These are phyloP conservation scores for Leishmania amazonensis DNA, from an alignment of 208 protist species.

Conservation along the genomic window DNA sequence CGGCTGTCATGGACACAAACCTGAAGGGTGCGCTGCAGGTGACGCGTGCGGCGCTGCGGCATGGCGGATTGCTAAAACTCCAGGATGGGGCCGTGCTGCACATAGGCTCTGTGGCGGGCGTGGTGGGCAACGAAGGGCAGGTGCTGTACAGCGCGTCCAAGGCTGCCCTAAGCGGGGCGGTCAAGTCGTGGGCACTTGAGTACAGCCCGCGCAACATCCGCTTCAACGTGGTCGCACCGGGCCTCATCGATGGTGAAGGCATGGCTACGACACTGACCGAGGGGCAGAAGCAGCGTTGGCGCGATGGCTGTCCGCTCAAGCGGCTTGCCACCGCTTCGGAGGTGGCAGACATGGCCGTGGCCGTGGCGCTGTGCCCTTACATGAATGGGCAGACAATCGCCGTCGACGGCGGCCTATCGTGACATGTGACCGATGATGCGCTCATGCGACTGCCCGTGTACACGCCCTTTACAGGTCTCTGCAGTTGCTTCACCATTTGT, in stretches of 20 bases:
- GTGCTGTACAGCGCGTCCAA: slow-evolving; percentile 92
- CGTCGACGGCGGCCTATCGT: slow-evolving; percentile 80
- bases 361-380: slow-evolving; percentile 54
- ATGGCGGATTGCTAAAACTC: slow-evolving; percentile 70
- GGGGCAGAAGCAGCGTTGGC: slow-evolving; percentile 58
- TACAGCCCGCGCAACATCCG: slow-evolving; percentile 82
- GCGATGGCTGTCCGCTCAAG: slow-evolving; percentile 54
- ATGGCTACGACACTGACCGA: slow-evolving; percentile 71
- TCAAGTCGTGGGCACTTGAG: slow-evolving; percentile 84
- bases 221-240: slow-evolving; percentile 93
- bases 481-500: not conserved
- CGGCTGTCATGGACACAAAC: slow-evolving; percentile 79
- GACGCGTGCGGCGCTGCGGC: slow-evolving; percentile 70
- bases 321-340: slow-evolving; percentile 79
- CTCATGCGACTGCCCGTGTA: slow-evolving; percentile 1
- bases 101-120: slow-evolving; percentile 80
- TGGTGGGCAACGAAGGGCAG: slow-evolving; percentile 86
- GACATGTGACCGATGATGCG: not conserved
- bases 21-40: slow-evolving; percentile 71
- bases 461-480: not conserved
- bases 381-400: slow-evolving; percentile 84
- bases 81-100: slow-evolving; percentile 69
- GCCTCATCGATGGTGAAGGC: slow-evolving; percentile 83
- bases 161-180: slow-evolving; percentile 81
- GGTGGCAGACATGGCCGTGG: slow-evolving; percentile 74